phyloP scores from a whole-genome alignment of 1,284 basidiomycete genomes.

The Heterobasidion annosum region DNA sequence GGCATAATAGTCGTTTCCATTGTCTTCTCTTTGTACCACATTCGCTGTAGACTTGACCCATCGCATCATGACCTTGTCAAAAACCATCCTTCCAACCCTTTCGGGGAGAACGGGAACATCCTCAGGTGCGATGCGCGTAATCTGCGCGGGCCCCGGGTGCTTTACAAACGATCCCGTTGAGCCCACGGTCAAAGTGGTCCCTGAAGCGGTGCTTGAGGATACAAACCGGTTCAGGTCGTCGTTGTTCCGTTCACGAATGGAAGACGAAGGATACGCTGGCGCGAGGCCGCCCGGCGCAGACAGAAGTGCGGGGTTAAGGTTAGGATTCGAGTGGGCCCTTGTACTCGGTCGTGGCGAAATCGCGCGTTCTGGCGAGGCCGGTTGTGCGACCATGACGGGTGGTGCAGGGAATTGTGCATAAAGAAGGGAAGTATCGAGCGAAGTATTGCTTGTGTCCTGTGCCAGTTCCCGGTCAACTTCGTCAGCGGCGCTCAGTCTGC shows the following conservation, averaged over 20 bases:
- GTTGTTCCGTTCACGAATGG: conserved; percentile 39
- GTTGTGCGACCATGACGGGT: conserved; percentile 17
- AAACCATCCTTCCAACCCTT: conserved; percentile 79
- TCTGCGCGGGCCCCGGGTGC: conserved; percentile 69
- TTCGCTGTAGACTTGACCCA: conserved; percentile 66
- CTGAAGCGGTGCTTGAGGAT: conserved; percentile 72
- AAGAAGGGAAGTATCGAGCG: conserved; percentile 16
- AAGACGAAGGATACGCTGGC: conserved; percentile 39
- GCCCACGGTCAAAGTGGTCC: conserved; percentile 61
- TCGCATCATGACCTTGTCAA: conserved; percentile 69
- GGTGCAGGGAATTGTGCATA: conserved; percentile 22
- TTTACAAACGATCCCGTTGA: conserved; percentile 78
- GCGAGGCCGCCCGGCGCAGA: conserved; percentile 15
- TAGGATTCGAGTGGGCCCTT: not conserved
- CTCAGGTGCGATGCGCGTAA: conserved; percentile 70
- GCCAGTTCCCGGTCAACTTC: conserved; percentile 22
- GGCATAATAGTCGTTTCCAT: conserved; percentile 25
- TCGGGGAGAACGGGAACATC: conserved; percentile 72
- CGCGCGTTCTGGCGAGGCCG: conserved; percentile 13
- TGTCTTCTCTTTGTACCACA: conserved; percentile 19
- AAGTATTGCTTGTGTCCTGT: conserved; percentile 8
- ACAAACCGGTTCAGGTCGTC: conserved; percentile 83
- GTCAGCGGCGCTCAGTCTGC: conserved; percentile 22
- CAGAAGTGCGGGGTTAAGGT: conserved; percentile 12
- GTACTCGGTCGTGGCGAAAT: conserved; percentile 5